Evolutionary conservation across 169 alveolate genomes (phyloP).

Genomic region (Plasmodium gallinaceum): DNA sequence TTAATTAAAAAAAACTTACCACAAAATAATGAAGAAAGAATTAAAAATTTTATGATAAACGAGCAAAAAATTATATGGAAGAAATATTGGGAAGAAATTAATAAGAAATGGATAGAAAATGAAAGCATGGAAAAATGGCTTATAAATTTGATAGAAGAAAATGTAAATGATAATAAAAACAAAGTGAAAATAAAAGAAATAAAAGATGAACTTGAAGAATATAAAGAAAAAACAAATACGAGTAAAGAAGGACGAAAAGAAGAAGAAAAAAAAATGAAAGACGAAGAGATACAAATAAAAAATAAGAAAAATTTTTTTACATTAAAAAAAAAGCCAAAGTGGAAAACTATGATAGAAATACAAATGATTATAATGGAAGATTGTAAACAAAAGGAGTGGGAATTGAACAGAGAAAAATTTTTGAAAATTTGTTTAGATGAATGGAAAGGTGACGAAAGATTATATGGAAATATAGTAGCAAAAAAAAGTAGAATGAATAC

Average conservation of each 20-base stretch:
- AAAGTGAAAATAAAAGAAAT: not conserved
- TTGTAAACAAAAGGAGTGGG: not conserved
- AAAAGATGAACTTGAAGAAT: not conserved
- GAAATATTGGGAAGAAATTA: not conserved
- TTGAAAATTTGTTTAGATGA: not conserved
- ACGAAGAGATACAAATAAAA: not conserved
- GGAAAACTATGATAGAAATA: slow-evolving; percentile 1
- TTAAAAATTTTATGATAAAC: not conserved
- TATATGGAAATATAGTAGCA: not conserved
- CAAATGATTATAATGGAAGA: not conserved
- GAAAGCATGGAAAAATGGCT: not conserved
- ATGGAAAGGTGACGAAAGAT: not conserved
- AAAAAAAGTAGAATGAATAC: not conserved
- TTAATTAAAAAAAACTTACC: not conserved
- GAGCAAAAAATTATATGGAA: slow-evolving; percentile 2
- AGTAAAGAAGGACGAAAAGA: not conserved
- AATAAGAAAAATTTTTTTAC: not conserved
- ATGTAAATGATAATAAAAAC: not conserved
- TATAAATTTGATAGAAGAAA: not conserved
- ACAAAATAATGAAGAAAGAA: not conserved
- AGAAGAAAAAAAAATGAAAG: not conserved
- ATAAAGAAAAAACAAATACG: not conserved
- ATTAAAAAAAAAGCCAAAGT: not conserved
- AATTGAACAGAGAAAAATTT: not conserved
- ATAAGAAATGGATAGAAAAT: not conserved